These are phyloP conservation scores for Mytilinidion resinicola DNA, from an alignment of 495 filamentous ascomycete genomes.

Conservation along the genomic window DNA sequence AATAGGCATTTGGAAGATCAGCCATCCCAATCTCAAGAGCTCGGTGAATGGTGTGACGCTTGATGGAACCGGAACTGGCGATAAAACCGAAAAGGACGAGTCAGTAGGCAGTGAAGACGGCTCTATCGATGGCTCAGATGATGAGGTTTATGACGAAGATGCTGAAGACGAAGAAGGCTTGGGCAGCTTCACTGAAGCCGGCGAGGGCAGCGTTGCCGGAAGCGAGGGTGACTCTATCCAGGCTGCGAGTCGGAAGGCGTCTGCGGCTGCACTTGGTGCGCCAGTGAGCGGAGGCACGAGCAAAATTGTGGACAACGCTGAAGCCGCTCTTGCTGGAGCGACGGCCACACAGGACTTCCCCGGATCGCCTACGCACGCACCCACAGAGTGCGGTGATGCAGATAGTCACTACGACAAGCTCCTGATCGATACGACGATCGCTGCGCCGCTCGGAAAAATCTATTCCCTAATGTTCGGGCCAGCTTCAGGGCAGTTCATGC, in stretches of 20 bases:
- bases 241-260: conserved; percentile 58
- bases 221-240: conserved; percentile 53
- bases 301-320: conserved; percentile 48
- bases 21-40: conserved; percentile 81
- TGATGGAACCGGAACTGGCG: conserved; percentile 68
- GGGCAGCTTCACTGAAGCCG: conserved; percentile 55
- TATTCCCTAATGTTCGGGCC: conserved; percentile 84
- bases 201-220: conserved; percentile 54
- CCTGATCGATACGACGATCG: conserved; percentile 76
- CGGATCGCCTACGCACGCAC: conserved; percentile 72
- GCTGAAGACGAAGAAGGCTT: conserved; percentile 55
- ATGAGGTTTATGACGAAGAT: conserved; percentile 58
- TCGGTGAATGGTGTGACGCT: conserved; percentile 81
- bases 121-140: conserved; percentile 49
- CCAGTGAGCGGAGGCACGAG: conserved; percentile 28
- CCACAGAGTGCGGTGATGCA: conserved; percentile 75
- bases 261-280: conserved; percentile 47
- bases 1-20: conserved; percentile 96
- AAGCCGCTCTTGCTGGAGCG: conserved; percentile 49
- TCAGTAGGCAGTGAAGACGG: conserved; percentile 49
- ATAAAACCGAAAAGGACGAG: conserved; percentile 83
- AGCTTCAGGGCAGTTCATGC: conserved; percentile 68
- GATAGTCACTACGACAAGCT: conserved; percentile 75
- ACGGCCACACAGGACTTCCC: conserved; percentile 64
- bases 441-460: conserved; percentile 85